A percentile compares a stretch with the other conserved stretches of the same genome.
These are phyloP conservation scores for Cochliopodium minus DNA, from an alignment of 208 protist genomes.

Conservation along the genomic window DNA sequence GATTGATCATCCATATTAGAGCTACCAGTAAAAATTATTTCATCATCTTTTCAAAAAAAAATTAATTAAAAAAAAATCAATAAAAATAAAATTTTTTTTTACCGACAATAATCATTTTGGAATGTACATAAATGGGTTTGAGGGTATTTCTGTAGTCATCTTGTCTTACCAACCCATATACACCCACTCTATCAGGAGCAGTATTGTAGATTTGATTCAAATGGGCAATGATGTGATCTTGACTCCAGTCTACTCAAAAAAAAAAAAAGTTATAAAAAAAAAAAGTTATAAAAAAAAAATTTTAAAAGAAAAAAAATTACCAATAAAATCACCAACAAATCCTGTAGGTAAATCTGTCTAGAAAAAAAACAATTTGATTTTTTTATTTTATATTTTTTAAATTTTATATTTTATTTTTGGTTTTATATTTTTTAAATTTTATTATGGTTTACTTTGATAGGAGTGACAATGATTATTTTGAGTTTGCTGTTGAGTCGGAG, in stretches of 20 bases:
- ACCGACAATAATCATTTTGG: constrained; percentile 24
- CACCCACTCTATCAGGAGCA: constrained; percentile 27
- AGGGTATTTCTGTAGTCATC: constrained; percentile 22
- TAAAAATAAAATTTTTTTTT: no score
- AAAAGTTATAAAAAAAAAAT: no score
- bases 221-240: constrained; percentile 35
- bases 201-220: constrained; percentile 25
- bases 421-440: no score
- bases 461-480: constrained; percentile 23
- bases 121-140: constrained; percentile 31
- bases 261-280: no score
- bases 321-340: constrained; percentile 27
- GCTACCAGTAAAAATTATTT: constrained; percentile 17
- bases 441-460: no score
- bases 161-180: constrained; percentile 30
- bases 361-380: no score
- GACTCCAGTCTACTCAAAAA: no score
- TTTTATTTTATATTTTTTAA: no score
- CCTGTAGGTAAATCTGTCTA: constrained; percentile 29
- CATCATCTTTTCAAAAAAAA: no score
- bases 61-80: no score
- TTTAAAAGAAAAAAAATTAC: no score
- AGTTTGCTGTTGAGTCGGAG: constrained; percentile 22
- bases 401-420: no score
- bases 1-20: constrained; percentile 34